Base-by-base conservation (phyloP, 1,139 yeast genomes). In the Ogataea hybrid region DNA sequence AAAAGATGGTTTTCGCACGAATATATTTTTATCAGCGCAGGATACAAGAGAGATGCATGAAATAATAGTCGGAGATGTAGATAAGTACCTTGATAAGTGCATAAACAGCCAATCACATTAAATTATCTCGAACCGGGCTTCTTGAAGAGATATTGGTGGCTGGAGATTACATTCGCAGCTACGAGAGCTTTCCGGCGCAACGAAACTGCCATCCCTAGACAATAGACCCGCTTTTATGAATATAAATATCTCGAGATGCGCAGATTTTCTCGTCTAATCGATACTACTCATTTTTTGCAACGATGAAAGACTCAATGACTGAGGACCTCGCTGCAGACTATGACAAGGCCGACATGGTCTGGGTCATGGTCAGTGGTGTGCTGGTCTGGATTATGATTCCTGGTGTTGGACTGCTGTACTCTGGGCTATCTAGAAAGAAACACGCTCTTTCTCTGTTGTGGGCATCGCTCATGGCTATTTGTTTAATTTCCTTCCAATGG, bases 331-430 rank as follows among this genome's bases (percentile, higher is more conserved):
- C 88, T 63, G 66, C 69, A n/a, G 83, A 78, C 57, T 90, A 76
- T 62, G 82, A 84, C 50, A 68, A 68, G 33, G 90, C 83, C 48
- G 88, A 88, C 63, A 84, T 87, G 90, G 88, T 80, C 15, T 90
- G 96, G 96, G 75, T 90, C 47, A 89, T 84, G 63, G 73, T 78
- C 10, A 76, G 92, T 9, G 79, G 81, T 6, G 82, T 77, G 14
- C 71, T 89, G 46, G 96, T 89, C 49, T 88, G 95, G 92, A 79
- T 89, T 57, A 89, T 90, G 96, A 78, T 84, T 61, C 97, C 97
- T 25, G 97, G 97, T 48, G 82, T 90, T 40, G 97, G 97, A 45
- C 69, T 90, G 40, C 70, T 89, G 49, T 90, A 90, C 67, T 85
- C 95, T 25, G 97, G 97, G 52, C 70, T 89, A 50, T 82, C 96